phyloP scores from a whole-genome alignment of 2,329 filamentous ascomycete genomes.

The Scorias spongiosa region DNA sequence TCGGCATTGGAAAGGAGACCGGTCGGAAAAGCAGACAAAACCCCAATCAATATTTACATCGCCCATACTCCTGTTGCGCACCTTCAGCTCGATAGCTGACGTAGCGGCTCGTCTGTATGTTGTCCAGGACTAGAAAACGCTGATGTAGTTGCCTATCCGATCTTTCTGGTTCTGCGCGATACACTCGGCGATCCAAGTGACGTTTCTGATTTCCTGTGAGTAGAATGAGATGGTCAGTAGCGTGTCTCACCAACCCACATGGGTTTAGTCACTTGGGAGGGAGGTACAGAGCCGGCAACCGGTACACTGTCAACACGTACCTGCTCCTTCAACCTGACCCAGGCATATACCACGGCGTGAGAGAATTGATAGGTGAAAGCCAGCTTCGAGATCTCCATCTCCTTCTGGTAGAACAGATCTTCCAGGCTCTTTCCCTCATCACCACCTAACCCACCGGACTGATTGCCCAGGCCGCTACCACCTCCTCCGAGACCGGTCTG shows the following conservation, averaged over 20 bases:
- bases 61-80: neutral
- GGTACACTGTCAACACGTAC: slow-evolving; percentile 35
- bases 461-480: slow-evolving; percentile 61
- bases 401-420: slow-evolving; percentile 97
- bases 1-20: too few species aligned
- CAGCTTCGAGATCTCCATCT: slow-evolving; percentile 94
- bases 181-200: slow-evolving; percentile 98
- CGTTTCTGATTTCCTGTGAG: slow-evolving; percentile 87
- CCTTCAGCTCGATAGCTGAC: too few species aligned
- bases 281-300: too few species aligned
- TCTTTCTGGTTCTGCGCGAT: slow-evolving; percentile 99
- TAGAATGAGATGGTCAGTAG: slow-evolving; percentile 11
- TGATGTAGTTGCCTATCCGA: slow-evolving; percentile 96
- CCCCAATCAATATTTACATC: neutral
- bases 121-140: slow-evolving; percentile 53
- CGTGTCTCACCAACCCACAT: too few species aligned
- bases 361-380: slow-evolving; percentile 96
- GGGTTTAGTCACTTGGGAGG: too few species aligned
- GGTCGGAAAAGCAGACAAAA: neutral
- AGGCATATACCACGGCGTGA: slow-evolving; percentile 86
- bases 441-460: slow-evolving; percentile 61
- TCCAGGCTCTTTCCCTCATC: slow-evolving; percentile 80
- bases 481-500: slow-evolving; percentile 66
- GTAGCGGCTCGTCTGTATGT: neutral
- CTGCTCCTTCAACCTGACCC: slow-evolving; percentile 96